These are phyloP conservation scores for Paraconiothyrium brasiliense DNA, from an alignment of 2,329 filamentous ascomycete species.

Conservation along the genomic window DNA sequence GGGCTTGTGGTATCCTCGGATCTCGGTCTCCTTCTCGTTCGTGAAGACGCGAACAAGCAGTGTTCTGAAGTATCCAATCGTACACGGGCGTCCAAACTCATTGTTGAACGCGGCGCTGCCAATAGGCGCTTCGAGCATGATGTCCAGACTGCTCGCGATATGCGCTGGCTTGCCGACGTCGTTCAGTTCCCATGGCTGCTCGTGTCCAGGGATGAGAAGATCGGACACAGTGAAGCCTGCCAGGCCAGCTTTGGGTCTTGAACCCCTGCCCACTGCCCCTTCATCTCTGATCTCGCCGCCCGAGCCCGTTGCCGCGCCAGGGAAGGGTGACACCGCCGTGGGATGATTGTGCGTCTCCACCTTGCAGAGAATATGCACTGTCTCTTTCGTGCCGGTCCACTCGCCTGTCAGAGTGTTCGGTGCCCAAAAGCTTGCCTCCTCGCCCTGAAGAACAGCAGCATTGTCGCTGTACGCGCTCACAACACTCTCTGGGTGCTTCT, in stretches of 20 bases:
- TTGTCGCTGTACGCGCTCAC: slow-evolving; percentile 98
- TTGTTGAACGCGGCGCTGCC: slow-evolving; percentile 97
- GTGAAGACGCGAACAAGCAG: slow-evolving; percentile 75
- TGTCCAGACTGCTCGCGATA: slow-evolving; percentile 92
- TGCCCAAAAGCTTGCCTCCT: slow-evolving; percentile 80
- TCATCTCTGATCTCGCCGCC: slow-evolving; percentile 97
- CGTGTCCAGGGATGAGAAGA: slow-evolving; percentile 83
- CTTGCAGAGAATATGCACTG: slow-evolving; percentile 88
- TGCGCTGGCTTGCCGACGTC: slow-evolving; percentile 90
- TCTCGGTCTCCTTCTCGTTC: slow-evolving; percentile 71
- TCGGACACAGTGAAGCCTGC: slow-evolving; percentile 96
- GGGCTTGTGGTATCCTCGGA: slow-evolving; percentile 95
- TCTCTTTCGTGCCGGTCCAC: slow-evolving; percentile 87
- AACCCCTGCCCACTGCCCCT: slow-evolving; percentile 91
- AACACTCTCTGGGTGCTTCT: slow-evolving; percentile 78
- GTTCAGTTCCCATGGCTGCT: slow-evolving; percentile 82
- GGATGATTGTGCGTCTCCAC: slow-evolving; percentile 99
- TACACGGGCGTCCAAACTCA: slow-evolving; percentile 91
- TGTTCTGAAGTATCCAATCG: slow-evolving; percentile 91
- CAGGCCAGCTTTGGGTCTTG: slow-evolving; percentile 90
- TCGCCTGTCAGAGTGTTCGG: slow-evolving; percentile 86
- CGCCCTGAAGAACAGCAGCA: slow-evolving; percentile 86
- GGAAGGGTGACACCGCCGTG: slow-evolving; percentile 91
- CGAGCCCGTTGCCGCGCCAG: slow-evolving; percentile 92
- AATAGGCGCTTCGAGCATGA: slow-evolving; percentile 97